Base-by-base conservation (phyloP, 805 yeast species). In the Candida michaelii region DNA sequence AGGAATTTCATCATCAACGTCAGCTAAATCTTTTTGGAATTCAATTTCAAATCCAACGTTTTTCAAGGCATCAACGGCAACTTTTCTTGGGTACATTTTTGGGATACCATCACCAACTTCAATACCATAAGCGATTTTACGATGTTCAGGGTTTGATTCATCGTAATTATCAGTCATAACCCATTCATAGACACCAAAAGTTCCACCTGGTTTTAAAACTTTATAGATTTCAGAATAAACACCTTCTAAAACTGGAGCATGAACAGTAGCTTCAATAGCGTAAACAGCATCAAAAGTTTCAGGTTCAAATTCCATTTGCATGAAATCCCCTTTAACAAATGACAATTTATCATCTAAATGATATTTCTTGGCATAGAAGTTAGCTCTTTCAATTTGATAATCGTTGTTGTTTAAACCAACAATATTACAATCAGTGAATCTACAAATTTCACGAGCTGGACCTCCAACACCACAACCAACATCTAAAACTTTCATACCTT, bases 391-490 rank as follows among this genome's bases (percentile, higher is more conserved):
- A 56, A 91, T 85, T 76, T 93, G 95, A 73, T 93, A 93, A 69
- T 93, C 99, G 65, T 93, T 93, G 76, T 93, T 91, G 75, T 91
- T 91, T 57, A 91, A 76, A 39, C 99, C 99, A 49, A 86, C 86
- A 62, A 91, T 76, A 55, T 79, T 71, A 70, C 89, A 84, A 57
- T 84, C 89, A 39, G 98, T 85, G 74, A 91, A 91, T 62, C 96
- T 81, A 47, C 85, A 77, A 59, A 91, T 91, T 73, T 93, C 97
- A 67, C 97, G 85, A 16, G 96, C 97, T 58, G 99, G 99, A 32
- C 99, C 99, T 62, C 99, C 99, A 56, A 91, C 96, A 76, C 99
- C 99, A 74, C 99, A 93, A 36, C 99, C 99, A 44, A 91, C 99
- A 63, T 91, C 99, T 54, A 91, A 77, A 13, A 91, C 99, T 59